Conservation (phyloP, 192 early-diverging fungal genomes). For the Podila epicladia region DNA sequence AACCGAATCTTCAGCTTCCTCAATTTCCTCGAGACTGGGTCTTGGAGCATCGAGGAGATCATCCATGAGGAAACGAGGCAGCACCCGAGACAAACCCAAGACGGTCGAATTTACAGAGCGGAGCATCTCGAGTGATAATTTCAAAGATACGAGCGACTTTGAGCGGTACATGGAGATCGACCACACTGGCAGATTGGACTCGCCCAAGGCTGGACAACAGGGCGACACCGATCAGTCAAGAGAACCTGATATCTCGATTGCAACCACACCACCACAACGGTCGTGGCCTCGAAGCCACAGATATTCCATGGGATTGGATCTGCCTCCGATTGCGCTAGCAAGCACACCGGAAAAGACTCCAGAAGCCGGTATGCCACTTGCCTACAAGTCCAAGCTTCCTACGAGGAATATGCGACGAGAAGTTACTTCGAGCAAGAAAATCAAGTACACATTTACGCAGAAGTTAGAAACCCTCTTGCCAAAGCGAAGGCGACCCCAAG, state of each 20-base stretch:
- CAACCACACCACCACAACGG: slow-evolving; percentile 18
- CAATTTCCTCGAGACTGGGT: not conserved
- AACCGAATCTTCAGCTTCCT: not conserved
- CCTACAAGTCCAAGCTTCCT: slow-evolving; percentile 1
- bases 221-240: not conserved
- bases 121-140: no score
- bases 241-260: not conserved
- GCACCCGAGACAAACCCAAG: no score
- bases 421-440: not conserved
- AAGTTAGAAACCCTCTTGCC: not conserved
- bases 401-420: not conserved
- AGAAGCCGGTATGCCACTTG: slow-evolving; percentile 32
- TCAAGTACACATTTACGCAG: slow-evolving; percentile 1
- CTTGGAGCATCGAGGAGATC: no score
- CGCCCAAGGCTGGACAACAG: no score
- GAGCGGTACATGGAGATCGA: no score
- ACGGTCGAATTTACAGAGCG: no score
- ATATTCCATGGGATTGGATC: not conserved
- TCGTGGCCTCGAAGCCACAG: not conserved
- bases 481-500: no score
- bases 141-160: no score
- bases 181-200: no score
- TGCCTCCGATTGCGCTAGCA: slow-evolving; percentile 14
- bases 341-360: slow-evolving; percentile 25
- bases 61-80: no score